These are phyloP conservation scores for Pythium sp. DNA, from an alignment of 352 stramenopile species.

Conservation along the genomic window DNA sequence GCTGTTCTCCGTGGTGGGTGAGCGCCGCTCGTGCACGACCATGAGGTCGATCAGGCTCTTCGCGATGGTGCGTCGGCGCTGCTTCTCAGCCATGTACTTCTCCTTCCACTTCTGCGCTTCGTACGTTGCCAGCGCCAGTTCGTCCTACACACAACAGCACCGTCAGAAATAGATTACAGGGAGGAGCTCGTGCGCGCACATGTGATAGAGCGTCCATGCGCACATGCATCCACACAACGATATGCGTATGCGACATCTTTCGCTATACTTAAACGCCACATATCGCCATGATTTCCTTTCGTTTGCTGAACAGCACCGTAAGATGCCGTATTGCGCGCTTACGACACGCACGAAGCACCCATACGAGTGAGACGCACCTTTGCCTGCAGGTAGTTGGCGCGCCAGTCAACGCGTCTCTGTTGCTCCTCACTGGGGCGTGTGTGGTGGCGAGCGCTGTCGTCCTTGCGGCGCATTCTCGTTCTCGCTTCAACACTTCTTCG, in stretches of 20 bases:
- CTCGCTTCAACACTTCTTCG: neutral
- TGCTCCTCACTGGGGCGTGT: slow-evolving; percentile 4
- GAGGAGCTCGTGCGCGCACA: neutral
- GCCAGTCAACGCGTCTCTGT: slow-evolving; percentile 23
- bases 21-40: slow-evolving; percentile 31
- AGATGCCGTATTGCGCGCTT: neutral
- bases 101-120: slow-evolving; percentile 77
- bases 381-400: slow-evolving; percentile 41
- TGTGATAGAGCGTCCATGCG: neutral
- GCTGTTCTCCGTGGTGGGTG: slow-evolving; percentile 17
- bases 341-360: neutral
- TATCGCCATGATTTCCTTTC: neutral
- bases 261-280: neutral
- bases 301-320: too few species aligned
- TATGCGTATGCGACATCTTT: neutral
- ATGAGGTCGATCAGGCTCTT: slow-evolving; percentile 70
- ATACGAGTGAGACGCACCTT: slow-evolving; percentile 24
- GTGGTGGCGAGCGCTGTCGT: neutral
- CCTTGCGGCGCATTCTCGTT: neutral
- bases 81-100: slow-evolving; percentile 74
- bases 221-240: neutral
- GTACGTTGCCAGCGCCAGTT: slow-evolving; percentile 58
- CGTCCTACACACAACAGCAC: slow-evolving; percentile 33
- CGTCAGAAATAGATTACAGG: slow-evolving; percentile 11
- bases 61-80: slow-evolving; percentile 59